Base-by-base conservation (phyloP, 495 filamentous ascomycete species). In the Hypoxylon cercidicola region DNA sequence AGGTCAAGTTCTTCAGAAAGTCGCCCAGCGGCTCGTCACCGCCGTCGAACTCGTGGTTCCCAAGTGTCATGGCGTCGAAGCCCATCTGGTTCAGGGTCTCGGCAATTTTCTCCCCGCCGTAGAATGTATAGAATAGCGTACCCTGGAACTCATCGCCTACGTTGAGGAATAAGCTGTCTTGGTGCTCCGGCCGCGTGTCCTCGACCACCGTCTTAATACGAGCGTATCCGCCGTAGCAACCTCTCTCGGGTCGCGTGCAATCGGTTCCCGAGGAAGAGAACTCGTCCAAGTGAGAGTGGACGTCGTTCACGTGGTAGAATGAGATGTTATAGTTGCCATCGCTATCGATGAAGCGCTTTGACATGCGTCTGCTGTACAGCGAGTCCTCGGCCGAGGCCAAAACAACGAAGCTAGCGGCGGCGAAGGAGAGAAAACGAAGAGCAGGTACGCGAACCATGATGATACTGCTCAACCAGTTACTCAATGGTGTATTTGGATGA, bases 291-390 rank as follows among this genome's bases (percentile, higher is more conserved):
- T 85, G 84, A 28, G 84, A 80, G 61, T 88, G 85, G 0, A 88
- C 85, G 64, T 87, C 85, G 67, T 88, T 88, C 73, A 87, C 74
- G 67, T 87, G 85, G 68, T 85, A 88, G 71, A 87, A 84, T 19
- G 83, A 84, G 44, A 87, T 82, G 58, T 86, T 85, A 70, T 81
- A 86, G 62, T 86, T 79, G 45, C 81, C 81, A 1, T 77, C 64
- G 8, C 68, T 66, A 58, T 85, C 82, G 47, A 84, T 72, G 55
- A 83, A 84, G 25, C 83, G 79, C 70, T 82, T 86, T 45, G 70
- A 68, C 20, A 60, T 39, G 4, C 75, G 73, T 51, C 68, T 64
- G 61, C 79, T 81, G 50, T 77, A 69, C 5, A 82, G 61, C n/a
- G 69, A 71, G 40, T 81, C 77, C 45, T 77, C 74, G 2, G 71